Percentiles rank a stretch among this genome's conserved stretches.
Evolutionary conservation across 345 rosid species (phyloP).

Genomic region (Salix caprea): DNA sequence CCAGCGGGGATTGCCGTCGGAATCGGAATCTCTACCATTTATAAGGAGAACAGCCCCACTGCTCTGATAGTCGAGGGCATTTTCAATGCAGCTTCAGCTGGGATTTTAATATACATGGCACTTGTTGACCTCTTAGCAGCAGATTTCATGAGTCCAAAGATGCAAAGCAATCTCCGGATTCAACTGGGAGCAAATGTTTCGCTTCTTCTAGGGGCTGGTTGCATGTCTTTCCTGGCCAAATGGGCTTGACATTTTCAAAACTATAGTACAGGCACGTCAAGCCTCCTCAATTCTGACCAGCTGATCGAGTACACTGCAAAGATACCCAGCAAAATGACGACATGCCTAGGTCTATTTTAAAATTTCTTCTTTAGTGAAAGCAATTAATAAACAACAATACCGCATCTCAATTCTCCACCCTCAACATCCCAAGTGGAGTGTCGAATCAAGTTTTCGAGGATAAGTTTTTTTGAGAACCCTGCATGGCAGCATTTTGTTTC

Average conservation of each 20-base stretch:
- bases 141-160: conserved; percentile 56
- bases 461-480: neutral
- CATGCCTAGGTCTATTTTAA: neutral
- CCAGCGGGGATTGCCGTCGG: conserved; percentile 66
- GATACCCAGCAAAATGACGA: neutral
- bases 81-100: conserved; percentile 61
- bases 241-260: conserved; percentile 44
- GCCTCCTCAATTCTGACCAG: too few species aligned
- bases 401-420: neutral
- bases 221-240: conserved; percentile 62
- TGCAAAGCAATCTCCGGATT: conserved; percentile 49
- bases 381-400: neutral
- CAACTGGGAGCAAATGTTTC: conserved; percentile 51
- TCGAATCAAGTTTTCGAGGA: neutral
- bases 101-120: conserved; percentile 73
- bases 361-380: neutral
- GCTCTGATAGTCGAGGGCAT: conserved; percentile 57
- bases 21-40: conserved; percentile 43
- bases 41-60: conserved; percentile 41
- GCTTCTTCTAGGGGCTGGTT: conserved; percentile 55
- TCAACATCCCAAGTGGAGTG: neutral
- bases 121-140: conserved; percentile 77
- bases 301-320: neutral
- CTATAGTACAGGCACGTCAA: neutral
- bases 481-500: neutral